Conservation (phyloP, 768 basidiomycete species). For the Termitomyces sp. region DNA sequence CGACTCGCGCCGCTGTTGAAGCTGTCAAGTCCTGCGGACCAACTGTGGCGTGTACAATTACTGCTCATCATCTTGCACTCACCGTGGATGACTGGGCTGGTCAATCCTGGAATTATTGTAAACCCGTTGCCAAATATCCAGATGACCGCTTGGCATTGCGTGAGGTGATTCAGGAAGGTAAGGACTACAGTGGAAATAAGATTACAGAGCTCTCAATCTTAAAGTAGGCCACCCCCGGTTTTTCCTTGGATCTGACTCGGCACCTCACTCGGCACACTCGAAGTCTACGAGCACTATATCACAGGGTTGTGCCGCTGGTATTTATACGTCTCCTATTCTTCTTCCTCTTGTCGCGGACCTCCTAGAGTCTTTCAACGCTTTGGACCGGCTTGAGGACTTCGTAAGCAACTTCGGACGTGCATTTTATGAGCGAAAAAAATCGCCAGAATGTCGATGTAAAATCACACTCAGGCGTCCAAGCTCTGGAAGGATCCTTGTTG, state of each 20-base stretch:
- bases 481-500: constrained; percentile 35
- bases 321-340: constrained; percentile 92
- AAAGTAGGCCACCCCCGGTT: constrained; percentile 82
- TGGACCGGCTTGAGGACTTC: constrained; percentile 80
- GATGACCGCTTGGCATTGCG: constrained; percentile 84
- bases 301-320: constrained; percentile 87
- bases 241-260: constrained; percentile 96
- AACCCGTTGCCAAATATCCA: constrained; percentile 96
- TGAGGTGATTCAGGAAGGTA: constrained; percentile 74
- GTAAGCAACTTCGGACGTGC: constrained; percentile 73
- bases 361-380: constrained; percentile 81
- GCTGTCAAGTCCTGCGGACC: constrained; percentile 72
- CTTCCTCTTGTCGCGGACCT: constrained; percentile 88
- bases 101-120: constrained; percentile 94
- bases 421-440: constrained; percentile 60
- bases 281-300: constrained; percentile 70
- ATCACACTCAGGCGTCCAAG: constrained; percentile 44
- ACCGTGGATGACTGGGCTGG: constrained; percentile 98
- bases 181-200: constrained; percentile 6
- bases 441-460: constrained; percentile 26
- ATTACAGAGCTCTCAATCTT: neutral
- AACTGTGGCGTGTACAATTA: constrained; percentile 95
- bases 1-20: constrained; percentile 87
- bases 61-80: constrained; percentile 90
- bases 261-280: constrained; percentile 75